Conservation (phyloP, 75 land plant species). For the Pinus taeda region DNA sequence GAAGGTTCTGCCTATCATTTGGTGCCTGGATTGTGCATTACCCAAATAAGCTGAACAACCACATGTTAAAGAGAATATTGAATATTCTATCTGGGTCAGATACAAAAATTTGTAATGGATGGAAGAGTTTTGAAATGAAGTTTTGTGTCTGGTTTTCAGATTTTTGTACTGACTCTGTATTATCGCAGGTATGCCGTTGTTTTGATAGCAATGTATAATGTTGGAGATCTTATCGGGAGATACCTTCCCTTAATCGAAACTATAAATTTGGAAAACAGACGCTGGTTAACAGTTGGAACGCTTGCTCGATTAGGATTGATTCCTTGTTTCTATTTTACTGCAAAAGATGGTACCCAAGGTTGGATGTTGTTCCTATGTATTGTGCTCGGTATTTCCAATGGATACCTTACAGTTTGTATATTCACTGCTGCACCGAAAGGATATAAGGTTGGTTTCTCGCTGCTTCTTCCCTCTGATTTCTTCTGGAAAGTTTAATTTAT, state of each 20-base stretch:
- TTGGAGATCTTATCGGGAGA: slow-evolving; percentile 72
- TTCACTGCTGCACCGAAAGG: slow-evolving; percentile 80
- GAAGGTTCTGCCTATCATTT: not conserved
- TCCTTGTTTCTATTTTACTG: slow-evolving; percentile 95
- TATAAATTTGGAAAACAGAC: slow-evolving; percentile 50
- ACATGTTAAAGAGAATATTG: not conserved
- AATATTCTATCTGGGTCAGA: not conserved
- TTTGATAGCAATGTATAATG: slow-evolving; percentile 83
- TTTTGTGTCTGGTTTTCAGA: not conserved
- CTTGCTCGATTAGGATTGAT: slow-evolving; percentile 68
- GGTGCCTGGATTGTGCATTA: not conserved
- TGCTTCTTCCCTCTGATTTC: not conserved
- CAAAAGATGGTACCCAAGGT: slow-evolving; percentile 87
- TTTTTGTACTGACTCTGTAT: not conserved
- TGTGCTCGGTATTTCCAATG: slow-evolving; percentile 77
- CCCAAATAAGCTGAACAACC: not conserved
- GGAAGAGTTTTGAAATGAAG: not conserved
- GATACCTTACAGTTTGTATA: slow-evolving; percentile 86
- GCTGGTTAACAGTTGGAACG: slow-evolving; percentile 36
- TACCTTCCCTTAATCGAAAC: slow-evolving; percentile 61
- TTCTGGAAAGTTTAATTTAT: not conserved
- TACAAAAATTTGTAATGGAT: not conserved
- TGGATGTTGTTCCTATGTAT: slow-evolving; percentile 87
- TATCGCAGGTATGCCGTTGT: slow-evolving; percentile 74
- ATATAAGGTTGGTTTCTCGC: slow-evolving; percentile 65